Evolutionary conservation across 192 early-diverging fungal species (phyloP), one percentile per base, ranked within the genome.

Genomic region (Rhizoclosmatium globosum): DNA sequence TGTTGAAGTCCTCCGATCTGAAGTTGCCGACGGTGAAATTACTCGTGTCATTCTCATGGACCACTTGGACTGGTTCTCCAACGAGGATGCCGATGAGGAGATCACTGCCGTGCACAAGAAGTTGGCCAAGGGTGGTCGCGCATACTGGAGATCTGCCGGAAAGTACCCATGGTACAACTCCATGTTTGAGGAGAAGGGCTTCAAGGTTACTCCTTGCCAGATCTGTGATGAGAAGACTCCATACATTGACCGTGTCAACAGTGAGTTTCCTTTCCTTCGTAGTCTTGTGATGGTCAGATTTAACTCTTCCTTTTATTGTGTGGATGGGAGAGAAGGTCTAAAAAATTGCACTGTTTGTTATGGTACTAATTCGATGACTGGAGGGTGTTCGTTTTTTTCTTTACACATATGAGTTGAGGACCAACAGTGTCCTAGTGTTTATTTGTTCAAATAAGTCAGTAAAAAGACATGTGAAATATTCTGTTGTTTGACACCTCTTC

Each of bases 31-130:
- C 50, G 90, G 89, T 39, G 92, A 94, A 76, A 80, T 96, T 15
- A 91, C 91, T 64, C 88, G 91, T 60, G 89, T 93, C 11, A 91
- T 95, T 17, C 82, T 95, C 23, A 96, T 96, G 94, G 95, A 96
- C 74, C 95, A 96, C 77, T 89, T 96, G 85, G 94, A 96, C 78
- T 95, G 95, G 95, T 95, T 94, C 79, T 82, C 86, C 15, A 74
- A 81, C 4, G 86, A 89, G 48, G 91, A 94, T 69, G 90, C 92
- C 11, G 89, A 91, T 17, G 85, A 89, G 3, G 95, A 96, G 82
- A 90, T 94, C 47, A 76, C 56, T 7, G 89, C 90, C 15, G 88
- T 95, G 56, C 83, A 88, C n/a, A 74, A 89, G 59, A 89, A 88
- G 19, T 73, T 90, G 6, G 84, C 83, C 3, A 83, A 64, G 3